phyloP scores from a whole-genome alignment of 169 alveolate species.

The Plasmodium billcollinsi region DNA sequence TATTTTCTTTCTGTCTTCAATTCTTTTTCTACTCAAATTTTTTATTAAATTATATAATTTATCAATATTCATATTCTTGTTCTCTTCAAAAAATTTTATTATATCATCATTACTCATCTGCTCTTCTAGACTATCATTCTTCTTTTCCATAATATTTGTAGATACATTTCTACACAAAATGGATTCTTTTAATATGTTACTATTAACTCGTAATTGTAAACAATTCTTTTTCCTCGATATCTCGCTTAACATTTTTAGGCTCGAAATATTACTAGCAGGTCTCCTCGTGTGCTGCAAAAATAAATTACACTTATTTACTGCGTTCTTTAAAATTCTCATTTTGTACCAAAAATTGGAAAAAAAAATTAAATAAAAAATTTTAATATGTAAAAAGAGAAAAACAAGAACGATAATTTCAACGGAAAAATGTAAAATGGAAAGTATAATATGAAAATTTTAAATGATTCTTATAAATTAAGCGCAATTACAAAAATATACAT shows the following conservation, averaged over 20 bases:
- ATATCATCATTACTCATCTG: conserved; percentile 69
- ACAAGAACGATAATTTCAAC: too few species aligned
- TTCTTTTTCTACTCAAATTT: conserved; percentile 68
- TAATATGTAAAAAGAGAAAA: too few species aligned
- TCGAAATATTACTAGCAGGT: neutral
- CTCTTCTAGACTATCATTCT: conserved; percentile 27
- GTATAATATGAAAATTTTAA: too few species aligned
- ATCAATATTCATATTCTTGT: conserved; percentile 75
- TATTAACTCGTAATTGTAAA: neutral
- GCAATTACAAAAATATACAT: too few species aligned
- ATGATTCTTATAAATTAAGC: too few species aligned
- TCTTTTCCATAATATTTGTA: conserved; percentile 12
- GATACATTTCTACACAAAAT: conserved; percentile 16
- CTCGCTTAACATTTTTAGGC: neutral
- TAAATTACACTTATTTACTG: conserved; percentile 14
- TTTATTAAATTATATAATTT: conserved; percentile 68
- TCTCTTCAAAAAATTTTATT: conserved; percentile 62
- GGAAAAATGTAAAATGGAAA: too few species aligned
- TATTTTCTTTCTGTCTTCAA: conserved; percentile 54
- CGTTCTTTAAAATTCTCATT: conserved; percentile 57
- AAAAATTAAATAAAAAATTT: too few species aligned
- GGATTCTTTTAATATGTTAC: neutral
- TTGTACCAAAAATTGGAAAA: neutral
- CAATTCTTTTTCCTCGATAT: neutral
- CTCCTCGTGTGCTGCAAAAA: neutral